A percentile compares a stretch with the other conserved stretches of the same genome.
Conservation (phyloP, 2,329 filamentous ascomycete species). For the Magnaporthales sp. region DNA sequence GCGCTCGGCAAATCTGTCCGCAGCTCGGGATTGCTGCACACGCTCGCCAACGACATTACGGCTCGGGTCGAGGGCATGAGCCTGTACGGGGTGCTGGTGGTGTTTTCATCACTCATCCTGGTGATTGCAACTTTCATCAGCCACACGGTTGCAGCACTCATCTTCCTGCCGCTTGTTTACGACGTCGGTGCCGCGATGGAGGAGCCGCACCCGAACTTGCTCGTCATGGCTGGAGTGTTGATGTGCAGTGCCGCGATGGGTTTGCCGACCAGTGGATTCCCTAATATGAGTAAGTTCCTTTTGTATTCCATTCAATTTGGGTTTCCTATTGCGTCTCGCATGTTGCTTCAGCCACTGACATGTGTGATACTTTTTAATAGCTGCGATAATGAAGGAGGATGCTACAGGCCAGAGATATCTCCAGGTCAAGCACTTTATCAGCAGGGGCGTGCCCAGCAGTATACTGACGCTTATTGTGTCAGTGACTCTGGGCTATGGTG, state of each 20-base stretch:
- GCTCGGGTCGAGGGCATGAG: conserved; percentile 65
- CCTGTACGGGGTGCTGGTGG: conserved; percentile 76
- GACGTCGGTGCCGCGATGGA: conserved; percentile 80
- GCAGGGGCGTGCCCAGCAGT: conserved; percentile 81
- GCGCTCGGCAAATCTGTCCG: conserved; percentile 91
- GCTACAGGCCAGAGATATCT: conserved; percentile 87
- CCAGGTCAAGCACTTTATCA: conserved; percentile 88
- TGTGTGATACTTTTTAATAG: conserved; percentile 30
- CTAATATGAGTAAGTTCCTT: conserved; percentile 88
- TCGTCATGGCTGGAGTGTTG: conserved; percentile 90
- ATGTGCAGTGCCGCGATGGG: conserved; percentile 99
- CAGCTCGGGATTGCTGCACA: conserved; percentile 84
- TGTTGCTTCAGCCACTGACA: neutral
- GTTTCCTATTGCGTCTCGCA: neutral
- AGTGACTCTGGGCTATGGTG: conserved; percentile 79
- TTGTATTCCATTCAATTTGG: conserved; percentile 14
- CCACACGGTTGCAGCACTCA: conserved; percentile 91
- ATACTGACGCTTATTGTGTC: conserved; percentile 74
- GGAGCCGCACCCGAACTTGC: conserved; percentile 82
- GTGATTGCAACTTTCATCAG: conserved; percentile 97
- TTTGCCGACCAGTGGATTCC: conserved; percentile 90
- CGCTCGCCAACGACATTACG: conserved; percentile 73
- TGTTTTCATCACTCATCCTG: conserved; percentile 76
- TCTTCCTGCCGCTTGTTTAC: conserved; percentile 83
- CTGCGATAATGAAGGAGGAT: conserved; percentile 99